These are phyloP conservation scores for Neospora caninum DNA, from an alignment of 169 alveolate species.

Conservation along the genomic window DNA sequence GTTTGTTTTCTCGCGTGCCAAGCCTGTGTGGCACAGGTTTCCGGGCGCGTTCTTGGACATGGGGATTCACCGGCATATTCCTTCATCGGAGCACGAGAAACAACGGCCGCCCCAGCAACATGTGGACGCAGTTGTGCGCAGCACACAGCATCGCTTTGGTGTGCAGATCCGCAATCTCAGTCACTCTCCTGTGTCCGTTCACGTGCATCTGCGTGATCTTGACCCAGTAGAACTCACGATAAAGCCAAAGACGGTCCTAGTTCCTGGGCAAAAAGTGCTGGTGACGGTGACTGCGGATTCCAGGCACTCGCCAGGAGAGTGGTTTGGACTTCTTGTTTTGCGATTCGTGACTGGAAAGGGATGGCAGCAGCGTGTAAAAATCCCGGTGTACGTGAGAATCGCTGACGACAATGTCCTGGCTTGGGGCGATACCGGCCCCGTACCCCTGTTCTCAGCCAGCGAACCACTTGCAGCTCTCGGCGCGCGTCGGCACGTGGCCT, in stretches of 20 bases:
- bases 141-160: background rate
- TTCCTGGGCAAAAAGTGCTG: background rate
- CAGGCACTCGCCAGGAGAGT: background rate
- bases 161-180: background rate
- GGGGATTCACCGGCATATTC: conserved; percentile 1
- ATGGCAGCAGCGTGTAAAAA: background rate
- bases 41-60: background rate
- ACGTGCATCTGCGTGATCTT: background rate
- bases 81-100: background rate
- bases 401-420: background rate
- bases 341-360: background rate
- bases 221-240: background rate
- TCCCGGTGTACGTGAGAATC: background rate
- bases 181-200: background rate
- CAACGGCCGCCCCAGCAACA: too few species aligned
- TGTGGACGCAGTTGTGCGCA: background rate
- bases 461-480: background rate
- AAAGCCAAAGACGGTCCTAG: background rate
- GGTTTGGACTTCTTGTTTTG: background rate
- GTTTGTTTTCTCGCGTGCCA: background rate
- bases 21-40: background rate
- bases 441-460: background rate
- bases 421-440: background rate
- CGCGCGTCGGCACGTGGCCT: background rate
- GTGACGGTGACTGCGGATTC: background rate